Evolutionary conservation across 371 early-diverging fungal genomes (phyloP).

Genomic region (Choanephora cucurbitarum): DNA sequence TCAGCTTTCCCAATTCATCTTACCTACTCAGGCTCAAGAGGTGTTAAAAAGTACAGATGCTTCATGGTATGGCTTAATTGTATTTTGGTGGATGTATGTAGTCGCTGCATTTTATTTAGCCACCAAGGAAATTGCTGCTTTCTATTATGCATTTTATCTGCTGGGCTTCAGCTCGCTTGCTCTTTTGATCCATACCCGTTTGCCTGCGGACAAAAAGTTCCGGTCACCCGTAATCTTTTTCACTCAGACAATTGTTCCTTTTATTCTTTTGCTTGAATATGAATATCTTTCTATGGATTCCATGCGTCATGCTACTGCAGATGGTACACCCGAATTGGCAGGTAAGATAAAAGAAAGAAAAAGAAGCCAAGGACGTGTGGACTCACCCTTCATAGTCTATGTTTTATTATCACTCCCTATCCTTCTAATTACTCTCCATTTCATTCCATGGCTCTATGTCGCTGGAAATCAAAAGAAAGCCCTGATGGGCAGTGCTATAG

Average conservation of each 20-base stretch:
- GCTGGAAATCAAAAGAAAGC: slow-evolving; percentile 30
- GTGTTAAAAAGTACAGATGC: slow-evolving; percentile 19
- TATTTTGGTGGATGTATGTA: slow-evolving; percentile 55
- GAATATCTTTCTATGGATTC: slow-evolving; percentile 52
- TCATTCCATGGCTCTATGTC: slow-evolving; percentile 41
- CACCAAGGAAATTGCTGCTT: slow-evolving; percentile 32
- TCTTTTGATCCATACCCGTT: slow-evolving; percentile 24
- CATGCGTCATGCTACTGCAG: slow-evolving; percentile 57
- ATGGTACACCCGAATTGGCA: slow-evolving; percentile 60
- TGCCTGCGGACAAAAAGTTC: slow-evolving; percentile 29
- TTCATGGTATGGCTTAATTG: slow-evolving; percentile 39
- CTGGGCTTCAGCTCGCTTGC: slow-evolving; percentile 40
- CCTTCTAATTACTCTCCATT: slow-evolving; percentile 25
- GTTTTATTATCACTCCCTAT: slow-evolving; percentile 31
- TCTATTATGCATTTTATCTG: slow-evolving; percentile 50
- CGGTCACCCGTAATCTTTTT: slow-evolving; percentile 38
- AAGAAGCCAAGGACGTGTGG: too few relatives aligned
- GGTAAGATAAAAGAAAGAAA: slow-evolving; percentile 12
- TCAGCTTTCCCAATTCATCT: slow-evolving; percentile 36
- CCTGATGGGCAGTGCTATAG: slow-evolving; percentile 5
- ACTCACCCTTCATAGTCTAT: too few relatives aligned
- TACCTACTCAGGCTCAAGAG: slow-evolving; percentile 28
- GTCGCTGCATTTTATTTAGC: slow-evolving; percentile 31
- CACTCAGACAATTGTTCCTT: slow-evolving; percentile 44
- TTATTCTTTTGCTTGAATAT: slow-evolving; percentile 45